Evolutionary conservation across 345 rosid genomes (phyloP), one percentile per base, ranked within the genome.

Genomic region (Moricandia arvensis): DNA sequence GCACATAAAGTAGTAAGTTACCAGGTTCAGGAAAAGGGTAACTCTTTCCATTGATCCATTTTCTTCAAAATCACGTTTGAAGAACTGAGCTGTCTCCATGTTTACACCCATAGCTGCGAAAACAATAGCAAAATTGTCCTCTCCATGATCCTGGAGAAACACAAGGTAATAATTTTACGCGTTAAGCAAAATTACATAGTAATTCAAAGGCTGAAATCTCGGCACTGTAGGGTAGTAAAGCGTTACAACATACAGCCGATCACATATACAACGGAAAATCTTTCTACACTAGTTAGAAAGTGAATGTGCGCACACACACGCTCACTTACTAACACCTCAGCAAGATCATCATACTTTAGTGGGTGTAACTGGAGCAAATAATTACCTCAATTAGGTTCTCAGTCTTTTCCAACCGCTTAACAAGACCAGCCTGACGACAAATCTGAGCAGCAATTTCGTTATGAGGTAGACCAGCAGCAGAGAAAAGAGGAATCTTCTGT

Each of bases 21-120:
- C 64, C 76, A 95, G 82, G 85, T 95, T 95, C 59, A 95, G 83
- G 77, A 95, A 95, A 75, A 95, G 91, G 71, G 97, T 95, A 74
- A 95, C 97, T 79, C 99, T 92, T 80, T 95, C 99, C 99, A 95
- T 95, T 5, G 99, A 95, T 55, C 99, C 99, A 79, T 92, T 95
- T 82, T 92, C 97, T 85, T 95, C 99, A 86, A 95, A 95, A 85
- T 95, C 99, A 34, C 99, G 97, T 82, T 95, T 95, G 87, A 95
- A 92, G 81, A 95, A 95, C 83, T 95, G 97, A 45, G 99, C 99
- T 47, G 99, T 95, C 84, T 95, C 99, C 99, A 95, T 95, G 86
- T 95, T 95, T 35, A 95, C 99, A 65, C 99, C 99, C 99, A 95
- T 95, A 74, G 99, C 99, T 71, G 99, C 99, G 70, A 96, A 96